Evolutionary conservation across 1,139 yeast genomes (phyloP).

Genomic region (Candida tunisiensis): DNA sequence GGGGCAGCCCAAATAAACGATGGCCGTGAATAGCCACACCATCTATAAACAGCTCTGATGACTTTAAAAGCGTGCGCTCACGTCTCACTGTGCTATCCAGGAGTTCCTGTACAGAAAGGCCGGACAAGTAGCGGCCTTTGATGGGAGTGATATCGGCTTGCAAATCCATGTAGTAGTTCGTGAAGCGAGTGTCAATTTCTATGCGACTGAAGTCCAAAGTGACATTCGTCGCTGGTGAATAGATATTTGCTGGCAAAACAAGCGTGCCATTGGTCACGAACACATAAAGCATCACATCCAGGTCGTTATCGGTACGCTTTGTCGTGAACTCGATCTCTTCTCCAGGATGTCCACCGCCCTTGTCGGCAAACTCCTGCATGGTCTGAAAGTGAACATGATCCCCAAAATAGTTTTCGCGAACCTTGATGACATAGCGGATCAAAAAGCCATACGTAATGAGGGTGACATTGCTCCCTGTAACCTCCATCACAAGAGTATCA

Average conservation of each 20-base stretch:
- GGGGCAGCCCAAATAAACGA: constrained; percentile 85
- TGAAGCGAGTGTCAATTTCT: constrained; percentile 66
- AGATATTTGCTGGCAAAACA: constrained; percentile 56
- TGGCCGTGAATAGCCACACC: constrained; percentile 68
- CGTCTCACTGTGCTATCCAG: too few relatives aligned
- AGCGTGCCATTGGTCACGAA: constrained; percentile 54
- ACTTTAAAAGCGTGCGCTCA: too few relatives aligned
- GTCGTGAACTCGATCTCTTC: too few relatives aligned
- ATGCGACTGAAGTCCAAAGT: constrained; percentile 48
- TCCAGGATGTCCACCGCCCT: too few relatives aligned
- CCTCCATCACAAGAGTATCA: constrained; percentile 50
- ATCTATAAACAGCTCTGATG: constrained; percentile 34
- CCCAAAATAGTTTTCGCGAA: constrained; percentile 83
- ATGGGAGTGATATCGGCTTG: constrained; percentile 22
- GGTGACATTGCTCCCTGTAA: constrained; percentile 50
- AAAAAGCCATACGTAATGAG: constrained; percentile 67
- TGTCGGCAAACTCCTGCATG: constrained; percentile 55
- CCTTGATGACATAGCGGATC: constrained; percentile 54
- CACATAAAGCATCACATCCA: constrained; percentile 60
- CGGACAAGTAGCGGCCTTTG: constrained; percentile 11
- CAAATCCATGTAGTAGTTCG: constrained; percentile 70
- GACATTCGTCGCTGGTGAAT: constrained; percentile 45
- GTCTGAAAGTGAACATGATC: constrained; percentile 72
- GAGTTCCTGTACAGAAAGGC: constrained; percentile 8
- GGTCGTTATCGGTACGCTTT: constrained; percentile 37